Base-by-base conservation (phyloP, 208 protist species). In the Phytomonas sp. region DNA sequence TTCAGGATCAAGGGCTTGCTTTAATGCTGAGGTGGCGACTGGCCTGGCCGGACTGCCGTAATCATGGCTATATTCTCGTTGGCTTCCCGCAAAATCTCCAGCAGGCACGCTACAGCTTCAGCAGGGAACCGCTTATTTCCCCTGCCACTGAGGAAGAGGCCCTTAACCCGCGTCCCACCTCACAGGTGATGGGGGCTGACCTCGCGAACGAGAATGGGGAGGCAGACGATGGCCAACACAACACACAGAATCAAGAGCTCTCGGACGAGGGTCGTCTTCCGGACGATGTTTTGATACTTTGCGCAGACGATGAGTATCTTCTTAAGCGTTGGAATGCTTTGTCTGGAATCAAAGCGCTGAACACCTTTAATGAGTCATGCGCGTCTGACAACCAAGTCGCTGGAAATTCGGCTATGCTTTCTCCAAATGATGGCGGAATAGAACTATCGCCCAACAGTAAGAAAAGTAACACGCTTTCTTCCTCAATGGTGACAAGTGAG, bases 31-130 rank as follows among this genome's bases (percentile, higher is more conserved):
- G 89, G 40, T 94, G 91, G 88, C 91, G 94, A 33, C 70, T 98
- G 2, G 66, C 77, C 5, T 84, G 86, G 69, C 73, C 85, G 36
- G 87, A 91, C 45, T 96, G 91, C 70, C 71, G 72, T n/a, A 96
- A 97, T 70, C 92, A 97, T 52, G 96, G 96, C 30, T 98, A 92
- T 74, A 77, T 98, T 26, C 72, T 98, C 5, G 92, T 97, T 64
- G 94, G 96, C 8, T 91, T 93, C 59, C 96, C 96, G 31, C 66
- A 87, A 31, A 97, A 88, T 29, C 66, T 96, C 10, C 82, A 83
- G 73, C 80, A 94, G 75, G 90, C 89, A 4, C 77, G 91, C 30
- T 79, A 97, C 69, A 69, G 92, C n/a, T 97, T 97, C 73, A 74
- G 70, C 30, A 67, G 72, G 8, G 77, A 66, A n/a, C 74, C 76